Percentiles rank a stretch among this genome's conserved stretches.
These are phyloP conservation scores for Rhipidocladum racemiflorum DNA, from an alignment of 176 grass and related monocot genomes.

Conservation along the genomic window DNA sequence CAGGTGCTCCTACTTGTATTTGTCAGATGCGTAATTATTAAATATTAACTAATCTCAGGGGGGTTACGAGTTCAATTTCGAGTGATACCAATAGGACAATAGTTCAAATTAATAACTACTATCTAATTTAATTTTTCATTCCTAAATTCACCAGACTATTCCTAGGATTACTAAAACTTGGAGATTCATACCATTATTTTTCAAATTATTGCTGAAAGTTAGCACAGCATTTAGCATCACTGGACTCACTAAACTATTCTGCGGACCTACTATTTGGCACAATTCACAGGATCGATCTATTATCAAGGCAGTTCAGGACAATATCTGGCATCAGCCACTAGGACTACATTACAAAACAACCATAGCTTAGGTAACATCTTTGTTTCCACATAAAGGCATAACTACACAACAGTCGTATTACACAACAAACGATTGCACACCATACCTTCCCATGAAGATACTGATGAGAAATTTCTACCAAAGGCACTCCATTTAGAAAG, in stretches of 20 bases:
- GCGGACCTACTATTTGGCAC: not conserved
- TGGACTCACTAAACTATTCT: not conserved
- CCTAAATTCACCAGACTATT: not conserved
- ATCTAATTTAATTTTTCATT: not conserved
- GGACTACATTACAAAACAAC: not conserved
- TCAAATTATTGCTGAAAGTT: not conserved
- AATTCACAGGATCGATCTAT: constrained; percentile 14
- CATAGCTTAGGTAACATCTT: constrained; percentile 12
- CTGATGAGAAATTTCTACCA: constrained; percentile 76
- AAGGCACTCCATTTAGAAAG: constrained; percentile 71
- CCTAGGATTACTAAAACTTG: not conserved
- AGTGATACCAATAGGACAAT: not conserved
- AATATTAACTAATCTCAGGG: constrained; percentile 1
- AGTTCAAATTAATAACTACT: not conserved
- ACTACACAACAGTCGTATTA: not conserved
- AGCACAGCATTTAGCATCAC: not conserved
- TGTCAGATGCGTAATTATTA: not conserved
- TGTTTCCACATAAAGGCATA: not conserved
- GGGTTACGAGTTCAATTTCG: not conserved
- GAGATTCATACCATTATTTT: not conserved
- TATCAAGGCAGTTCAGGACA: constrained; percentile 15
- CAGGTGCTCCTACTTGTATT: not conserved
- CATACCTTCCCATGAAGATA: constrained; percentile 91
- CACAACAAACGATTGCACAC: not conserved
- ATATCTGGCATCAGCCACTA: constrained; percentile 16